Base-by-base conservation (phyloP, 257 asterid genomes). In the Nicotiana benthamiana region DNA sequence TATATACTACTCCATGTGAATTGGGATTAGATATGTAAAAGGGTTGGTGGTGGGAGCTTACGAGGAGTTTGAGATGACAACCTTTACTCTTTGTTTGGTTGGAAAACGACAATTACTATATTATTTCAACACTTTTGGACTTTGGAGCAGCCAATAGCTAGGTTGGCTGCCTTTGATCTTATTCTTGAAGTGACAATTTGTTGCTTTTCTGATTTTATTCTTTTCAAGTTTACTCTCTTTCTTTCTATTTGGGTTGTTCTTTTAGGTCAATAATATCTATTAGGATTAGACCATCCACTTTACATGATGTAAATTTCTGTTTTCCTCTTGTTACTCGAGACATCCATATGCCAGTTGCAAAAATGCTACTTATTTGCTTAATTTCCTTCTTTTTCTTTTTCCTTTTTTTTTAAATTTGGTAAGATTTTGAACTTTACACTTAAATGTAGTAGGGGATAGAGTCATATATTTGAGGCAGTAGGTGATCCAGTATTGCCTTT, bases 101-200 rank as follows among this genome's bases (percentile, higher is more conserved):
- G 87, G 89, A 80, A 87, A 89, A 89, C 87, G 90, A 87, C 90
- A 89, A 89, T 85, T 61, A n/a, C n/a, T n/a, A 86, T 85, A 86
- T 85, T 86, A 85, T 80, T 81, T 67, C 72, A 75, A 83, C 88
- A 79, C 82, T 82, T 87, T 26, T 79, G 63, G 76, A 66, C 24
- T 53, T 77, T 77, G 82, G 72, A 56, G 60, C 34, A 15, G 80
- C 61, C 89, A 80, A 86, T 83, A 74, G 87, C 87, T 85, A 16
- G 59, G 70, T n/a, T n/a, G n/a, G n/a, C n/a, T n/a, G n/a, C n/a
- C n/a, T n/a, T n/a, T n/a, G n/a, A n/a, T n/a, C n/a, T 75, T 76
- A 82, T 62, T 77, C 81, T 90, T 85, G 92, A 90, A 70, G 84
- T 90, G 90, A 88, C 93, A 16, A 83, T 84, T 90, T 89, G 75